Conservation (phyloP, 106 monocot genomes). For the Gastrodia elata region DNA sequence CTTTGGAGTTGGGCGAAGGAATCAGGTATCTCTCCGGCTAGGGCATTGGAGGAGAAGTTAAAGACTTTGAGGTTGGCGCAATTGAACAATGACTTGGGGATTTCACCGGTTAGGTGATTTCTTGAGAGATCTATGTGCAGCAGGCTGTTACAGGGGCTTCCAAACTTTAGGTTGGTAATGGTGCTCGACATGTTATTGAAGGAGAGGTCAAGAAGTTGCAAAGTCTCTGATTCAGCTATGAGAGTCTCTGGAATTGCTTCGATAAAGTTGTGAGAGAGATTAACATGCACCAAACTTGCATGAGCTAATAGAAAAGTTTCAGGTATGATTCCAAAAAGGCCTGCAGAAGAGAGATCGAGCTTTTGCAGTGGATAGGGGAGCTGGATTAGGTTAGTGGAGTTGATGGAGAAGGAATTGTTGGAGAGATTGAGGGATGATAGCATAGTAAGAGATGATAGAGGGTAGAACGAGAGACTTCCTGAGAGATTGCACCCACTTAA, state of each 20-base stretch:
- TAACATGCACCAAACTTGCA: conserved; percentile 21
- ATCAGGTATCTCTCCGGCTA: conserved; percentile 47
- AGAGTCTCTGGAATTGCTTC: conserved; percentile 38
- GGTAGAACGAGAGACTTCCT: conserved; percentile 28
- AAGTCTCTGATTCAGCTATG: conserved; percentile 17
- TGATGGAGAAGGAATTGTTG: conserved; percentile 34
- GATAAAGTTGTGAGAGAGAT: conserved; percentile 53
- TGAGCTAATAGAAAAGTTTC: conserved; percentile 23
- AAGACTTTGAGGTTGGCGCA: conserved; percentile 40
- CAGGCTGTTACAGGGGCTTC: conserved; percentile 35
- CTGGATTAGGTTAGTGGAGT: conserved; percentile 29
- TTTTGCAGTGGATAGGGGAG: conserved; percentile 35
- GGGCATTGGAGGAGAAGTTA: conserved; percentile 63
- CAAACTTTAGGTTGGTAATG: conserved; percentile 26
- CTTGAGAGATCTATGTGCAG: conserved; percentile 44
- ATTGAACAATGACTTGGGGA: conserved; percentile 42
- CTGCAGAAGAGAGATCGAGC: conserved; percentile 49
- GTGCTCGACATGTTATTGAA: conserved; percentile 52
- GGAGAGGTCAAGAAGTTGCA: conserved; percentile 57
- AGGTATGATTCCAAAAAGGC: conserved; percentile 38
- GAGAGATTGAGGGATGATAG: conserved; percentile 61
- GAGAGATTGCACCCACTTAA: conserved; percentile 38
- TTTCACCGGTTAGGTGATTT: conserved; percentile 28
- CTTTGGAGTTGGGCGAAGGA: conserved; percentile 24
- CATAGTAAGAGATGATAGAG: conserved; percentile 34